phyloP scores from a whole-genome alignment of 2,329 filamentous ascomycete genomes.

The Colletotrichum lindemuthianum region DNA sequence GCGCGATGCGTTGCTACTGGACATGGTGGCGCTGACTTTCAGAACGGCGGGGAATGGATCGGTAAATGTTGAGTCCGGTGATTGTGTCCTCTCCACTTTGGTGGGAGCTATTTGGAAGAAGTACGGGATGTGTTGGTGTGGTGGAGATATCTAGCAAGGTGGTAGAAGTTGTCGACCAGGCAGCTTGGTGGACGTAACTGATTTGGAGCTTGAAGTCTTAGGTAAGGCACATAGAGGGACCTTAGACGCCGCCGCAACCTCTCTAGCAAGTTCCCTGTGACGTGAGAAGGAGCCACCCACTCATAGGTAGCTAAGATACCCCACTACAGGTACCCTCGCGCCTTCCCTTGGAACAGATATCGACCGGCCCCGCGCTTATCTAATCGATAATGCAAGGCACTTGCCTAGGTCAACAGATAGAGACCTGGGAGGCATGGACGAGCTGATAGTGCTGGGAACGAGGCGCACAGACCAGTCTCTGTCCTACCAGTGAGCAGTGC shows the following conservation, averaged over 20 bases:
- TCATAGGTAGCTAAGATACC: background rate
- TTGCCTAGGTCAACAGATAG: background rate
- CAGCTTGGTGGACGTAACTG: constrained; percentile 35
- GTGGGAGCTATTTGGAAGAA: no score
- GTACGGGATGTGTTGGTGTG: no score
- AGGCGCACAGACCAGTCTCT: background rate
- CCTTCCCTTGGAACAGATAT: constrained; percentile 9
- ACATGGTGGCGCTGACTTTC: constrained; percentile 16
- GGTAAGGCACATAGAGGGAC: no score
- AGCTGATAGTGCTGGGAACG: no score
- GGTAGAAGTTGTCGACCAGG: constrained; percentile 1
- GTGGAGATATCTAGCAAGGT: background rate
- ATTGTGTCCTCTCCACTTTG: background rate
- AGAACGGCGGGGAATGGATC: constrained; percentile 4
- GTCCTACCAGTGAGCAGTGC: constrained; percentile 6
- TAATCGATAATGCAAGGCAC: background rate
- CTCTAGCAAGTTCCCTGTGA: constrained; percentile 34
- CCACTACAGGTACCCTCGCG: background rate
- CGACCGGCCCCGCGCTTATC: constrained; percentile 20
- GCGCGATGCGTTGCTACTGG: constrained; percentile 33
- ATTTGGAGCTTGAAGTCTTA: constrained; percentile 18
- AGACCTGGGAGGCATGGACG: background rate
- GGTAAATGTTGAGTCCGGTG: background rate
- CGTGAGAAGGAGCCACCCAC: constrained; percentile 30
- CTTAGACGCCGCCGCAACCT: constrained; percentile 6